Evolutionary conservation across 2,329 filamentous ascomycete species (phyloP).

Genomic region (Trichocomaceae sp.): DNA sequence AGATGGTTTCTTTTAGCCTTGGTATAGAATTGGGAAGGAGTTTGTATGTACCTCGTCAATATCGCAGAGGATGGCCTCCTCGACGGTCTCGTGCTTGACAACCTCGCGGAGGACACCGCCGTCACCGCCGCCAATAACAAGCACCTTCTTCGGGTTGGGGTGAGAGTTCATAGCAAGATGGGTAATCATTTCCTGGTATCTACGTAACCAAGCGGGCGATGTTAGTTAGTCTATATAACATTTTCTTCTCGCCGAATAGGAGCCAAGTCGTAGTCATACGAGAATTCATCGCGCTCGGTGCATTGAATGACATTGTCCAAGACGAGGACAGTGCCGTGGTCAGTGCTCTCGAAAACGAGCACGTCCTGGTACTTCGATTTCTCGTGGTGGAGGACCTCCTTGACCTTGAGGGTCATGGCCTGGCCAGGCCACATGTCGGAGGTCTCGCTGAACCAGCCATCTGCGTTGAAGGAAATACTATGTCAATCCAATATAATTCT

Average conservation of each 20-base stretch:
- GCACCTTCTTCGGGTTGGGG: slow-evolving; percentile 95
- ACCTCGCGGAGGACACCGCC: slow-evolving; percentile 96
- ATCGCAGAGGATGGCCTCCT: slow-evolving; percentile 95
- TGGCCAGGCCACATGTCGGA: slow-evolving; percentile 99
- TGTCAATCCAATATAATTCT: not conserved
- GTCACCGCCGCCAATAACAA: slow-evolving; percentile 96
- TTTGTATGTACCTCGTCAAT: slow-evolving; percentile 70
- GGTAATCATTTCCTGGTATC: slow-evolving; percentile 99
- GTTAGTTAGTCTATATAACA: not conserved
- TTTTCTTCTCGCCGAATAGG: not conserved
- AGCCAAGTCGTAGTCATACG: slow-evolving; percentile 49
- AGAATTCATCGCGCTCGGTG: slow-evolving; percentile 98
- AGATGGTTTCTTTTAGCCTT: not conserved
- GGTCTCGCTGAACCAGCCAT: slow-evolving; percentile 99
- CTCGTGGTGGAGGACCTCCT: slow-evolving; percentile 97
- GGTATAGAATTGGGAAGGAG: too few relatives aligned
- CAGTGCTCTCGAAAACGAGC: slow-evolving; percentile 94
- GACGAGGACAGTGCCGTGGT: slow-evolving; percentile 93
- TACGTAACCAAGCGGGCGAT: slow-evolving; percentile 23
- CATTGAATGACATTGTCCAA: slow-evolving; percentile 98
- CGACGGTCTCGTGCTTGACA: slow-evolving; percentile 95
- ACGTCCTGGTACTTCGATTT: slow-evolving; percentile 99
- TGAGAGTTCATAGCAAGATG: slow-evolving; percentile 98
- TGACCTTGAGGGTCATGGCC: slow-evolving; percentile 97
- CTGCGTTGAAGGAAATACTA: slow-evolving; percentile 41